Evolutionary conservation across 257 asterid genomes (phyloP), one percentile per base, ranked within the genome.

Genomic region (Scutellaria barbata): DNA sequence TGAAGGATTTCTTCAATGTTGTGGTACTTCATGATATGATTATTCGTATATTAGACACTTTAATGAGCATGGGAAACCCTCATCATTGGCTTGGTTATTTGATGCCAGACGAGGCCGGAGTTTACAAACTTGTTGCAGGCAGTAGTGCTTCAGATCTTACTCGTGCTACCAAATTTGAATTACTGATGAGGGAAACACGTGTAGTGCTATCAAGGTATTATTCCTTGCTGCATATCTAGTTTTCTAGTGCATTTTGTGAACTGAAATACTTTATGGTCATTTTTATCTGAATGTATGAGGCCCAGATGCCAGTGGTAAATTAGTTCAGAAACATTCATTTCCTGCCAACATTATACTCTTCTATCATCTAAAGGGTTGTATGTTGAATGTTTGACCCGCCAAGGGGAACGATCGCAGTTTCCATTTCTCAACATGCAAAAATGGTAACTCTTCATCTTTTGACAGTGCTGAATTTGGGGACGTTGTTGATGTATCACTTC

Each of bases 21-120:
- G 48, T 83, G 50, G 22, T 79, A 63, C 92, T 90, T 61, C 91
- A 75, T 55, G 89, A 86, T 69, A 83, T 81, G 14, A 62, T 86
- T 42, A 66, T 85, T 71, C 89, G 76, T 81, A 84, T 86, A 72
- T 58, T 90, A 73, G 82, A 82, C 76, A 76, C 73, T 17, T 85
- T 90, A 48, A 81, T 85, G 94, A 81, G 82, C 89, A 74, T 10
- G 63, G 85, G 91, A 42, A 82, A 85, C 73, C 94, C 94, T 75
- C 83, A 74, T 80, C 92, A 83, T 66, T 86, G 94, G 94, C 52
- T 86, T 39, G 63, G 81, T 41, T 88, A 82, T 79, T 74, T 90
- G 75, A 90, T 90, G 87, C 94, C 97, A 1, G 92, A 85, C 25
- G 85, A 82, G 55, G 69, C 82, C 63, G 81, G 82, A 74, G 72